phyloP scores from a whole-genome alignment of 306 rosid species.

The Rosa persica region DNA sequence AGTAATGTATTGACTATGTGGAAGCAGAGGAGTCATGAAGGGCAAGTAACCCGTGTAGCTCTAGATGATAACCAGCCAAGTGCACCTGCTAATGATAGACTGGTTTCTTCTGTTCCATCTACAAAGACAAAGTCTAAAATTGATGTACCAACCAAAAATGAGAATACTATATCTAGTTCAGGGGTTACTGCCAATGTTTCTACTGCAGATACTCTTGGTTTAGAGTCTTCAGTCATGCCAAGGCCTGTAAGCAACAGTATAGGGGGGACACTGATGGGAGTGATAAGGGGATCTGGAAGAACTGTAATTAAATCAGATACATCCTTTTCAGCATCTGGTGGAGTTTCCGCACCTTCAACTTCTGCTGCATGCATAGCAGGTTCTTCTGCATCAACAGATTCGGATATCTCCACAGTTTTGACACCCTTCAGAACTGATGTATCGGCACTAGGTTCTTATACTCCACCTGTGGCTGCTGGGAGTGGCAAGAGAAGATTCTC shows the following conservation, averaged over 20 bases:
- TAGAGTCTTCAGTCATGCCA: conserved; percentile 64
- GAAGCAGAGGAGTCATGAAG: conserved; percentile 98
- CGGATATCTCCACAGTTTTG: conserved; percentile 41
- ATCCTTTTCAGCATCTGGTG: conserved; percentile 43
- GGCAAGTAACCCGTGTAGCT: conserved; percentile 82
- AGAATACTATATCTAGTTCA: conserved; percentile 38
- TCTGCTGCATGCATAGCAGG: conserved; percentile 38
- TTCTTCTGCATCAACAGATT: conserved; percentile 36
- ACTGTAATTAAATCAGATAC: conserved; percentile 63
- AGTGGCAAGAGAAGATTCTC: conserved; percentile 88
- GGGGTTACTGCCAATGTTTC: conserved; percentile 43
- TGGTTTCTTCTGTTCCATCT: conserved; percentile 51
- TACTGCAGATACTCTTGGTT: conserved; percentile 39
- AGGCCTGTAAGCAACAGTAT: conserved; percentile 81
- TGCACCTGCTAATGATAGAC: conserved; percentile 56
- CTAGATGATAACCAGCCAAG: conserved; percentile 65
- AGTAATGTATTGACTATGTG: conserved; percentile 91
- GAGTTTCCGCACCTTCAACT: conserved; percentile 29
- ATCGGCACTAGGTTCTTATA: conserved; percentile 78
- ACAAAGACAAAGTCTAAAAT: conserved; percentile 59
- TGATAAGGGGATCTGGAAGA: conserved; percentile 95
- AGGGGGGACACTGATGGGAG: conserved; percentile 92
- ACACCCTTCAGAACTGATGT: conserved; percentile 83
- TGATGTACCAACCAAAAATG: conserved; percentile 49
- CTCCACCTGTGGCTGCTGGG: conserved; percentile 56